Percentiles rank a stretch among this genome's conserved stretches.
Evolutionary conservation across 1,284 basidiomycete species (phyloP).

Genomic region (Ustilago loliicola): DNA sequence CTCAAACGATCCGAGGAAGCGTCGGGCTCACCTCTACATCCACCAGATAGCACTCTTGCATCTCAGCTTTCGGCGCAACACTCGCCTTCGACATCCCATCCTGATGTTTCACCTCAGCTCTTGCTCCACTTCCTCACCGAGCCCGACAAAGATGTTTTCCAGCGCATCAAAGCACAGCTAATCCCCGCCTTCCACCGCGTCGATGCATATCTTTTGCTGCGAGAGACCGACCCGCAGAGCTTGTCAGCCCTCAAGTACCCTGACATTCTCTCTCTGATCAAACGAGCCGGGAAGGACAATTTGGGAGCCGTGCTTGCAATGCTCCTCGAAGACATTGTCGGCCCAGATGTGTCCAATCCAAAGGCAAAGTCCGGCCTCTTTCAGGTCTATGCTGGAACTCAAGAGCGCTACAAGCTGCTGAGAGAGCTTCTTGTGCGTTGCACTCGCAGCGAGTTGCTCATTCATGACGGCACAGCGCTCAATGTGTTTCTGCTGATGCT

Average conservation of each 20-base stretch:
- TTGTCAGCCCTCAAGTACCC: slow-evolving; percentile 24
- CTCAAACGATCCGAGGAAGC: neutral
- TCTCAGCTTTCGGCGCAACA: neutral
- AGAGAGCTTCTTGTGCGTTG: slow-evolving; percentile 28
- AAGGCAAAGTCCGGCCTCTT: slow-evolving; percentile 32
- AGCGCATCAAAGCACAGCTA: slow-evolving; percentile 18
- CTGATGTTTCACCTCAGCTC: slow-evolving; percentile 12
- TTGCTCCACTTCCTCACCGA: slow-evolving; percentile 32
- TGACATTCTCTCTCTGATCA: slow-evolving; percentile 34
- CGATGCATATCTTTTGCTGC: slow-evolving; percentile 43
- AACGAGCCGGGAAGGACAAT: slow-evolving; percentile 10
- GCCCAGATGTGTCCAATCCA: slow-evolving; percentile 16
- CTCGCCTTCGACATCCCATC: neutral
- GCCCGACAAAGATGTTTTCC: slow-evolving; percentile 10
- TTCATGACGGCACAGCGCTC: slow-evolving; percentile 31
- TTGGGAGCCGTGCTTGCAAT: slow-evolving; percentile 34
- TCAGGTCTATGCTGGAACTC: slow-evolving; percentile 32
- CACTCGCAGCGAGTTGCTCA: slow-evolving; percentile 23
- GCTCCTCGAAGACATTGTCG: slow-evolving; percentile 40
- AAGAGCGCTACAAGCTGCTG: slow-evolving; percentile 40
- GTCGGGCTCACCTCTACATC: neutral
- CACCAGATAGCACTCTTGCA: slow-evolving; percentile 6
- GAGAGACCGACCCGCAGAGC: slow-evolving; percentile 28
- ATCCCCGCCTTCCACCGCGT: slow-evolving; percentile 22
- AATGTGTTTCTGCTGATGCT: slow-evolving; percentile 44